A percentile compares a stretch with the other conserved stretches of the same genome.
phyloP scores from a whole-genome alignment of 345 rosid species.

The Bruguiera parviflora region DNA sequence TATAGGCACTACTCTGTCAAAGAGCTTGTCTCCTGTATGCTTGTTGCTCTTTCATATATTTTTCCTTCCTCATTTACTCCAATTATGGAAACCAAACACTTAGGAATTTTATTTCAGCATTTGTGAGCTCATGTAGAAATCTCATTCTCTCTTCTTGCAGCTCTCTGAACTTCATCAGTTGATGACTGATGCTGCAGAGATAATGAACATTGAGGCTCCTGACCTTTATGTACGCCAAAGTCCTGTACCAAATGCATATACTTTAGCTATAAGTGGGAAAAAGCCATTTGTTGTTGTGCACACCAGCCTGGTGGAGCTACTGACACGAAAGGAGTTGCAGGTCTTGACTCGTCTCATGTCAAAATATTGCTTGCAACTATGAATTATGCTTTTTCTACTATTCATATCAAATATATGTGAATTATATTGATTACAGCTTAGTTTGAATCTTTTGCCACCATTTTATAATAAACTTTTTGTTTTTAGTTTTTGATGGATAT shows the following conservation, averaged over 20 bases:
- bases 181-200: constrained; percentile 76
- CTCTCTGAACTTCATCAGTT: constrained; percentile 79
- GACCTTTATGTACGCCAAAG: constrained; percentile 93
- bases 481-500: neutral
- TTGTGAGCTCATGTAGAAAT: constrained; percentile 5
- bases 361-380: neutral
- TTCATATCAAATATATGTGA: neutral
- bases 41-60: neutral
- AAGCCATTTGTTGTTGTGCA: constrained; percentile 92
- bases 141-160: constrained; percentile 34
- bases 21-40: neutral
- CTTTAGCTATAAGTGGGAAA: constrained; percentile 81
- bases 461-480: neutral
- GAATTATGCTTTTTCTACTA: neutral
- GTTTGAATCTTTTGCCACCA: constrained; percentile 1
- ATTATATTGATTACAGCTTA: neutral
- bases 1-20: too few relatives aligned
- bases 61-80: neutral
- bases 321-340: constrained; percentile 81
- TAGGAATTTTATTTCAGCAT: neutral
- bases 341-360: constrained; percentile 31
- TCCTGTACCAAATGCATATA: constrained; percentile 89
- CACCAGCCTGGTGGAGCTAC: constrained; percentile 89
- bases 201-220: constrained; percentile 77
- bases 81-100: neutral